These are phyloP conservation scores for Pseudophaeomoniella oleicola DNA, from an alignment of 2,329 filamentous ascomycete species.

Conservation along the genomic window DNA sequence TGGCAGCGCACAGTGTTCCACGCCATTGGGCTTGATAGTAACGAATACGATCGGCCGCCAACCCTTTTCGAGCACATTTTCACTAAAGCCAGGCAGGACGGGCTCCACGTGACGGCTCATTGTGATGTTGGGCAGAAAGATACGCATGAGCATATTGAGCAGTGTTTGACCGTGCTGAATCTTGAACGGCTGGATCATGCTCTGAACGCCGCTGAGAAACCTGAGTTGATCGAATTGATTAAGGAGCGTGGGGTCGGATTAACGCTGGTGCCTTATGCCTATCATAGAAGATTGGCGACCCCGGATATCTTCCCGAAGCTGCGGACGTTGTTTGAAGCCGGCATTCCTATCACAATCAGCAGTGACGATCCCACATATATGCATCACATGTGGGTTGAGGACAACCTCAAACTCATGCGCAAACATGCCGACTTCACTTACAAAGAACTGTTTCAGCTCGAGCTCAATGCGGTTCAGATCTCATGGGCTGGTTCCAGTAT, in stretches of 20 bases:
- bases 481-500: conserved; percentile 29
- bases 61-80: conserved; percentile 29
- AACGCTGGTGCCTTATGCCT: conserved; percentile 27
- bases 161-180: conserved; percentile 18
- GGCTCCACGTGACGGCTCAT: conserved; percentile 30
- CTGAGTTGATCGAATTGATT: conserved; percentile 19
- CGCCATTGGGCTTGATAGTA: conserved; percentile 32
- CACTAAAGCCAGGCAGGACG: conserved; percentile 19
- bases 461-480: conserved; percentile 29
- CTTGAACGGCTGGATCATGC: conserved; percentile 23
- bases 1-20: conserved; percentile 15
- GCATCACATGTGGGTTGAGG: conserved; percentile 34
- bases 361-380: conserved; percentile 36
- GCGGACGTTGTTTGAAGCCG: conserved; percentile 25
- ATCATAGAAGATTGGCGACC: conserved; percentile 12
- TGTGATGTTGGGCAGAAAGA: conserved; percentile 36
- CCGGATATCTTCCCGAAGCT: conserved; percentile 20
- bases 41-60: conserved; percentile 31
- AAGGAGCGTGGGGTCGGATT: conserved; percentile 18
- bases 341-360: conserved; percentile 31
- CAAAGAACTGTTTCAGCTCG: conserved; percentile 27
- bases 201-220: conserved; percentile 20
- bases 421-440: conserved; percentile 25
- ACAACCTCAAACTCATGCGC: conserved; percentile 30
- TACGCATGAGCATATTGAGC: conserved; percentile 24